Conservation (phyloP, 306 rosid genomes). For the Malus asiatica region DNA sequence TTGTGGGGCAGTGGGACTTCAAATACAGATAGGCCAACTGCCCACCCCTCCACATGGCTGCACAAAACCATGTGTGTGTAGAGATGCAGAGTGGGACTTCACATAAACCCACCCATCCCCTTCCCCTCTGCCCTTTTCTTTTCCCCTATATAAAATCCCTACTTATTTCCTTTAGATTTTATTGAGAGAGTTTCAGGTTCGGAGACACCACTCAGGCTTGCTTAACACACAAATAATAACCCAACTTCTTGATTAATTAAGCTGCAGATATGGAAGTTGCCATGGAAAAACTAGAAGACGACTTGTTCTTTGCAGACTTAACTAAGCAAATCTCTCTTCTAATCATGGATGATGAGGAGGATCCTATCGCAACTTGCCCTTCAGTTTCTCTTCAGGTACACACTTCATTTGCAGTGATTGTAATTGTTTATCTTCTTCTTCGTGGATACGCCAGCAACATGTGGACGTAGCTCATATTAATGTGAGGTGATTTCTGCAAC, state of each 20-base stretch:
- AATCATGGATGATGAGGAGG: constrained; percentile 79
- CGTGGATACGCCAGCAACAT: not conserved
- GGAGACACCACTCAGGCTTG: not conserved
- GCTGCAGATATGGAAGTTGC: constrained; percentile 36
- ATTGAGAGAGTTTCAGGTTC: not conserved
- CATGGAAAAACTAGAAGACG: constrained; percentile 55
- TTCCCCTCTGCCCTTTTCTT: not conserved
- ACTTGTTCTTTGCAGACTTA: constrained; percentile 66
- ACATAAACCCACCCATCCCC: constrained; percentile 1
- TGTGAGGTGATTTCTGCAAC: not conserved
- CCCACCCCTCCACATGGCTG: constrained; percentile 65
- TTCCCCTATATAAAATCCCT: constrained; percentile 26
- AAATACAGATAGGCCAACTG: constrained; percentile 62
- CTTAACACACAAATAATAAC: not conserved
- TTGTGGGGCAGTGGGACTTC: constrained; percentile 34
- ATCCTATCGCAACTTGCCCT: constrained; percentile 32
- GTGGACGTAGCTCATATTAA: not conserved
- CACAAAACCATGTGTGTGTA: constrained; percentile 28
- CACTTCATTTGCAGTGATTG: not conserved
- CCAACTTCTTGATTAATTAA: not conserved
- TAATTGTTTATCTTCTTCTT: not conserved
- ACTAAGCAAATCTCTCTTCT: constrained; percentile 73
- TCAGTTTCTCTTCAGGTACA: constrained; percentile 49
- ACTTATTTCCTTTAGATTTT: constrained; percentile 13
- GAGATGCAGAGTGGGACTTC: not conserved